A percentile compares a stretch with the other conserved stretches of the same genome.
These are phyloP conservation scores for Talaromyces sp. DNA, from an alignment of 2,329 filamentous ascomycete genomes.

Conservation along the genomic window DNA sequence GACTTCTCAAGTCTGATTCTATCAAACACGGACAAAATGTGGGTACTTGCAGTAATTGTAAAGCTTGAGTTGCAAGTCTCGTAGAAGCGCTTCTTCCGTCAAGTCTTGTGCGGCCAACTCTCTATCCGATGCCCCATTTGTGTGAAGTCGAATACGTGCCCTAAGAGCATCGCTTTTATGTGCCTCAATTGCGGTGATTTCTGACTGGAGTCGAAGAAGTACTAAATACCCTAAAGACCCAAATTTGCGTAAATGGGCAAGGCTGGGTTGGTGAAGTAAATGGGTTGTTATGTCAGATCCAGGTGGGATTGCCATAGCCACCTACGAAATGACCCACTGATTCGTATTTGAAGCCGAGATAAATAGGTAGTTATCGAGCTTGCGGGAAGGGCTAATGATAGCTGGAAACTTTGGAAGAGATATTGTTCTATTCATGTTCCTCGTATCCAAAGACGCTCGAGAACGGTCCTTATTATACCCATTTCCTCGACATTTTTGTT, in stretches of 20 bases:
- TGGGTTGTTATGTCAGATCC: not conserved
- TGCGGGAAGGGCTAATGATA: not conserved
- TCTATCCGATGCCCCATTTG: not conserved
- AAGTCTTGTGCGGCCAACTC: not conserved
- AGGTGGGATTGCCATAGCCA: not conserved
- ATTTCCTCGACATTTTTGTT: not conserved
- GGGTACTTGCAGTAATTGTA: not conserved
- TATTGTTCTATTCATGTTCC: not conserved
- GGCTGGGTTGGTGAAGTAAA: not conserved
- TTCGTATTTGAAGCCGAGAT: not conserved
- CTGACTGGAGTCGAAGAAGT: not conserved
- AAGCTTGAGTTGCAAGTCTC: not conserved
- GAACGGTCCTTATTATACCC: not conserved
- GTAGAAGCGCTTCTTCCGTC: not conserved
- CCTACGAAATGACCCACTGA: not conserved
- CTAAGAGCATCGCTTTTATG: not conserved
- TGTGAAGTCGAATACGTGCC: not conserved
- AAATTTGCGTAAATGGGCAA: slow-evolving; percentile 9
- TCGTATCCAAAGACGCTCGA: not conserved
- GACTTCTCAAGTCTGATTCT: not conserved
- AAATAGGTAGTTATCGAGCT: not conserved
- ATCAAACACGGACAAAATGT: too few relatives aligned
- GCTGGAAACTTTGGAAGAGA: not conserved
- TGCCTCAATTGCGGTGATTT: not conserved
- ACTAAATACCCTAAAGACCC: not conserved